These are phyloP conservation scores for Puccinia polysora DNA, from an alignment of 1,284 basidiomycete species.

Conservation along the genomic window DNA sequence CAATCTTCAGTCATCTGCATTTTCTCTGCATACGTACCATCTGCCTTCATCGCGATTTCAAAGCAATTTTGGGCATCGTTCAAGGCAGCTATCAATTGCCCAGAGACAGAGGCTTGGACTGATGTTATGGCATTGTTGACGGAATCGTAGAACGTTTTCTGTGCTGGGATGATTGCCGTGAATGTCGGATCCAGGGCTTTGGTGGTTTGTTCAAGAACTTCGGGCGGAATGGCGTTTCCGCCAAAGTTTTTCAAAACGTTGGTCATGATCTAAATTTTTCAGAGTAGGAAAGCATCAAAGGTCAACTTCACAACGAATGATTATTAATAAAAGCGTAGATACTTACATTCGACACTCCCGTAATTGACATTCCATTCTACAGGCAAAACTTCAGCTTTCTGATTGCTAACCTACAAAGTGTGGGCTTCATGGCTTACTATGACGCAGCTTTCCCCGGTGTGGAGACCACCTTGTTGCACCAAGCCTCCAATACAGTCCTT, in stretches of 20 bases:
- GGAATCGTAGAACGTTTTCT: constrained; percentile 38
- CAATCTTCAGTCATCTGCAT: constrained; percentile 32
- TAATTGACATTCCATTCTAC: constrained; percentile 40
- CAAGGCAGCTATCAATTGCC: constrained; percentile 31
- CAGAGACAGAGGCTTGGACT: constrained; percentile 25
- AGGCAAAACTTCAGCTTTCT: not conserved
- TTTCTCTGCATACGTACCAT: constrained; percentile 17
- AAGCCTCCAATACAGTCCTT: constrained; percentile 36
- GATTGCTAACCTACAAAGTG: not conserved
- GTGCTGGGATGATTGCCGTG: constrained; percentile 34
- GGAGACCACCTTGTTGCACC: constrained; percentile 40
- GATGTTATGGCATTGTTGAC: constrained; percentile 41
- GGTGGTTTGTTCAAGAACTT: constrained; percentile 9
- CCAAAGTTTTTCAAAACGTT: constrained; percentile 39
- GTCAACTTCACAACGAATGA: not conserved
- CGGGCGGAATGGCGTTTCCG: constrained; percentile 17
- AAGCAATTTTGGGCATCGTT: constrained; percentile 42
- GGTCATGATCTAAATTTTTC: constrained; percentile 27
- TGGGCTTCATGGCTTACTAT: constrained; percentile 19
- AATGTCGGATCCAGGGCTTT: constrained; percentile 39
- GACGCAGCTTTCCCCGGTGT: constrained; percentile 37
- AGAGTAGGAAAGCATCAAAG: no score
- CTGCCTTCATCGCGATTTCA: constrained; percentile 16
- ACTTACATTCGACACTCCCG: constrained; percentile 26
- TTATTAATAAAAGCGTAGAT: not conserved